Evolutionary conservation across 352 stramenopile species (phyloP).

Genomic region (Globisporangium uncinulatum): DNA sequence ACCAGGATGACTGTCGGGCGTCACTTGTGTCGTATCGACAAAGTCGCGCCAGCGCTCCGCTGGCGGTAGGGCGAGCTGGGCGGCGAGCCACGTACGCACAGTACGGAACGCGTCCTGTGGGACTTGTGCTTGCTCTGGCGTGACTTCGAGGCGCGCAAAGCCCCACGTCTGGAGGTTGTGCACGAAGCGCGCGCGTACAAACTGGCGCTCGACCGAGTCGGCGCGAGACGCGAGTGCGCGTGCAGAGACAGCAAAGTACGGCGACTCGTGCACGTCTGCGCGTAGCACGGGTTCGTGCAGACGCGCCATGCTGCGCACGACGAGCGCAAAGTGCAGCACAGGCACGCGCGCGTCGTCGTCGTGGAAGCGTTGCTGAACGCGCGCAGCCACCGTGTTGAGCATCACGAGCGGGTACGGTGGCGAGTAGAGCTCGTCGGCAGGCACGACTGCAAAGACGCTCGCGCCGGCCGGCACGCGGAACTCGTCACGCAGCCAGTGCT

Average conservation of each 20-base stretch:
- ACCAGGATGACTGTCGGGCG: not conserved
- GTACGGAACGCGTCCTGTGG: constrained; percentile 42
- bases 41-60: constrained; percentile 61
- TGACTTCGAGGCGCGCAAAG: constrained; percentile 69
- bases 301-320: constrained; percentile 55
- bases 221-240: constrained; percentile 19
- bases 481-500: constrained; percentile 61
- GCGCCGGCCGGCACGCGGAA: constrained; percentile 46
- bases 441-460: constrained; percentile 72
- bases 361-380: constrained; percentile 38
- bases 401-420: constrained; percentile 75
- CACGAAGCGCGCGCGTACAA: constrained; percentile 54
- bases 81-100: constrained; percentile 57
- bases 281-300: constrained; percentile 49
- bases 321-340: constrained; percentile 55
- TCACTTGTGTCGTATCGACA: constrained; percentile 35
- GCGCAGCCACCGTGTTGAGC: constrained; percentile 61
- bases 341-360: constrained; percentile 25
- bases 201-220: constrained; percentile 43
- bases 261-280: constrained; percentile 42
- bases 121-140: constrained; percentile 51
- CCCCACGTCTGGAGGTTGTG: constrained; percentile 66
- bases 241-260: constrained; percentile 63
- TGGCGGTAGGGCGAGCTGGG: constrained; percentile 40
- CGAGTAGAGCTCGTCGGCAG: constrained; percentile 72